These are phyloP conservation scores for Naganishia cerealis DNA, from an alignment of 1,284 basidiomycete genomes.

Conservation along the genomic window DNA sequence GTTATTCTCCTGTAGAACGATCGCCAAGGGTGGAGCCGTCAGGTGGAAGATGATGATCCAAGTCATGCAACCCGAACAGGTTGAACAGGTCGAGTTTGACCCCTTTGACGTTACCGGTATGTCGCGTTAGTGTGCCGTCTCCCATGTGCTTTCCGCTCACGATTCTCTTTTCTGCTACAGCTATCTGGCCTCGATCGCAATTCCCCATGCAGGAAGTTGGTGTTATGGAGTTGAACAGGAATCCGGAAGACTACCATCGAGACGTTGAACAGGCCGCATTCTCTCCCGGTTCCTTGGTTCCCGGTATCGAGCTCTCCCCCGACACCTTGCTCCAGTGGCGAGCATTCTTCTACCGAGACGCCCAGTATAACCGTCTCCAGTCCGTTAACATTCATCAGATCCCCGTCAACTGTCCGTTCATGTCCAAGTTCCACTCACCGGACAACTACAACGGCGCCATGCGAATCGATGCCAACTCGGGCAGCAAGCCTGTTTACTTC, in stretches of 20 bases:
- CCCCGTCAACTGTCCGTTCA: conserved; percentile 45
- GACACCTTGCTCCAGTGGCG: conserved; percentile 48
- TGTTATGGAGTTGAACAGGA: conserved; percentile 50
- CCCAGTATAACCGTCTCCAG: conserved; percentile 44
- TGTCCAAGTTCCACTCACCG: conserved; percentile 45
- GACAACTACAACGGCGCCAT: conserved; percentile 49
- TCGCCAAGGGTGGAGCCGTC: conserved; percentile 51
- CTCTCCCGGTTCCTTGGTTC: conserved; percentile 48
- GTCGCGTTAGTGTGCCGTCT: conserved; percentile 40
- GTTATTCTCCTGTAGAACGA: conserved; percentile 37
- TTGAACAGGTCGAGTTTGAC: conserved; percentile 49
- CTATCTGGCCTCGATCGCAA: conserved; percentile 33
- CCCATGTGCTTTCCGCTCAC: too few species aligned
- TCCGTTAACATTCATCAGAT: conserved; percentile 49
- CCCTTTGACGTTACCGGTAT: conserved; percentile 55
- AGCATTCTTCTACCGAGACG: conserved; percentile 49
- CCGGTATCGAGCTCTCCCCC: conserved; percentile 49
- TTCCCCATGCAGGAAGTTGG: conserved; percentile 54
- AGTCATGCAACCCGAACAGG: conserved; percentile 52
- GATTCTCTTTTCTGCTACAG: not conserved
- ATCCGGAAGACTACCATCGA: conserved; percentile 53
- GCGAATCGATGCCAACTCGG: conserved; percentile 40
- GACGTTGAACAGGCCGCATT: conserved; percentile 53
- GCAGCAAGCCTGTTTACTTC: conserved; percentile 38
- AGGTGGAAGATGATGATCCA: conserved; percentile 51